These are phyloP conservation scores for Primulina huaijiensis DNA, from an alignment of 257 asterid genomes.

Conservation along the genomic window DNA sequence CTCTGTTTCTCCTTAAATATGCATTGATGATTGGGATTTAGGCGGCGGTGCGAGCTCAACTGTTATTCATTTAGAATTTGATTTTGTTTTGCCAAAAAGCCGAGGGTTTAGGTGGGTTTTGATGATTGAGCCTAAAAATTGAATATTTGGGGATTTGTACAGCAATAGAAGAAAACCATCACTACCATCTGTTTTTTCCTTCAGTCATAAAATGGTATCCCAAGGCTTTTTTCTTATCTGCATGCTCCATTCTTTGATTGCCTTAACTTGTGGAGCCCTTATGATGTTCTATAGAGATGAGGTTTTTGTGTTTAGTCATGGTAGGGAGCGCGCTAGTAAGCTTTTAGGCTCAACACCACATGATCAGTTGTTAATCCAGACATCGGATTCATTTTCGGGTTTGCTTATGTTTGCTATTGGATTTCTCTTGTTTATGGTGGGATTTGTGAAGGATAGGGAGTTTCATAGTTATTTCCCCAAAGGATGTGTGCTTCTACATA, in stretches of 20 bases:
- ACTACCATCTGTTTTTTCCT: background rate
- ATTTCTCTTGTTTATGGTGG: conserved; percentile 84
- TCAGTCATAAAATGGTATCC: conserved; percentile 49
- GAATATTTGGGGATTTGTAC: conserved; percentile 23
- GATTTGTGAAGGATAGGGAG: conserved; percentile 81
- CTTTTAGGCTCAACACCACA: conserved; percentile 81
- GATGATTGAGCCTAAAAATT: conserved; percentile 27
- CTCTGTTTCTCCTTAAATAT: conserved; percentile 1
- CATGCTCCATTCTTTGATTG: conserved; percentile 69
- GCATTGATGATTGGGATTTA: conserved; percentile 9
- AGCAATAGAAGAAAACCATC: background rate
- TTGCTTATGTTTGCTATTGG: conserved; percentile 75
- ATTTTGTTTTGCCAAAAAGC: conserved; percentile 22
- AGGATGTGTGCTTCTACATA: conserved; percentile 80
- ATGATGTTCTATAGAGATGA: conserved; percentile 82
- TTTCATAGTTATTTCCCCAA: conserved; percentile 73
- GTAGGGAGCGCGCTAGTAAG: conserved; percentile 75
- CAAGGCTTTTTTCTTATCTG: conserved; percentile 70
- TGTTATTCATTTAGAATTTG: background rate
- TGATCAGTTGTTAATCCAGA: conserved; percentile 79
- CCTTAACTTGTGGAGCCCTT: conserved; percentile 70
- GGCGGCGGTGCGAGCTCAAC: conserved; percentile 15
- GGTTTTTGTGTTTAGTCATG: conserved; percentile 74
- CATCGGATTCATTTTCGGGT: conserved; percentile 92
- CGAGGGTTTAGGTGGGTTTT: conserved; percentile 24